These are phyloP conservation scores for Sindora glabra DNA, from an alignment of 306 rosid species.

Conservation along the genomic window DNA sequence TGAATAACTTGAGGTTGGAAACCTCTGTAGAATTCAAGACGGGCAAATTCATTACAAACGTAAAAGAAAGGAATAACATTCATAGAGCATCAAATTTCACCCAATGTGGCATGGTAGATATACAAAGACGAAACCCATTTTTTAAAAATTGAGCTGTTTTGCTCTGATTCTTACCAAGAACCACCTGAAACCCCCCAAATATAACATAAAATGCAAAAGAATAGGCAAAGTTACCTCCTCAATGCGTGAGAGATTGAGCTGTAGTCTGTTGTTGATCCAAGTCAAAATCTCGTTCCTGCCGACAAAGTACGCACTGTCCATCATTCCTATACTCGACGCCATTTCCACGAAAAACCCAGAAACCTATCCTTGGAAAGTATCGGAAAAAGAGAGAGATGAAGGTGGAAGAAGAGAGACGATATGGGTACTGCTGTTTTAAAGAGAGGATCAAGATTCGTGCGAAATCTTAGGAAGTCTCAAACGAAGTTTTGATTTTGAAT, in stretches of 20 bases:
- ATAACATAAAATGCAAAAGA: background rate
- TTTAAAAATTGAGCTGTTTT: background rate
- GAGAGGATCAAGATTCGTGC: too few species aligned
- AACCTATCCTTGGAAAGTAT: background rate
- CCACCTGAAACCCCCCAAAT: too few species aligned
- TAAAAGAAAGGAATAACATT: background rate
- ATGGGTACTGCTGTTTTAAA: background rate
- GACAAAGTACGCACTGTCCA: conserved; percentile 94
- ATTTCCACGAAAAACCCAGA: conserved; percentile 28
- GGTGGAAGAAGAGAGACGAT: background rate
- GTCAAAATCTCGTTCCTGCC: conserved; percentile 89
- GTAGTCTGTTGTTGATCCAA: conserved; percentile 88
- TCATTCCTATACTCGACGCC: conserved; percentile 88
- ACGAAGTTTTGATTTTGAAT: background rate
- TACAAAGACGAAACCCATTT: background rate
- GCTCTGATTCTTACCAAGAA: too few species aligned
- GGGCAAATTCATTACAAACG: too few species aligned
- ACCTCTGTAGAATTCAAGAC: too few species aligned
- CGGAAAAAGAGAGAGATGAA: background rate
- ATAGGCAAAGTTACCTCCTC: conserved; percentile 50
- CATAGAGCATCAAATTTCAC: background rate
- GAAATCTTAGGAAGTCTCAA: conserved; percentile 20
- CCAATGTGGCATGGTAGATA: background rate
- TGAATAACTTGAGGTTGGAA: too few species aligned
- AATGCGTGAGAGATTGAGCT: conserved; percentile 79